These are phyloP conservation scores for Scedosporium minutisporum DNA, from an alignment of 2,329 filamentous ascomycete species.

Conservation along the genomic window DNA sequence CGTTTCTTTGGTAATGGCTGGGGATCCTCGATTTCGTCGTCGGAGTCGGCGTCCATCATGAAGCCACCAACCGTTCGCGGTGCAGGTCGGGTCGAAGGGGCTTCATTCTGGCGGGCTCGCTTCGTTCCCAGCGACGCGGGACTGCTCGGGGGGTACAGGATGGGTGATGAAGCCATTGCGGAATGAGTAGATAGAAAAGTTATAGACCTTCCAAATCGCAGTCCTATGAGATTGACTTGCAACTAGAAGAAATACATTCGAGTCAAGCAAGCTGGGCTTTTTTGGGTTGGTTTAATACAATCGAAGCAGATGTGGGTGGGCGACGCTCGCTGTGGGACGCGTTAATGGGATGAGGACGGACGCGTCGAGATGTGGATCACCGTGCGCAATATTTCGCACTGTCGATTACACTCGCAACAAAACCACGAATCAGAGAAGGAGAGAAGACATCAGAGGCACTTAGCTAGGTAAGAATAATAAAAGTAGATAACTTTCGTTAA, in stretches of 20 bases:
- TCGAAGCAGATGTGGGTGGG: not conserved
- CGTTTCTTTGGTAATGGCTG: not conserved
- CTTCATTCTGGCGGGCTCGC: constrained; percentile 8
- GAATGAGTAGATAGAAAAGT: not conserved
- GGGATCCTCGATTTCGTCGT: constrained; percentile 6
- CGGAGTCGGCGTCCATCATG: constrained; percentile 9
- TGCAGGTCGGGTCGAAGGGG: not conserved
- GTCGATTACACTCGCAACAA: not conserved
- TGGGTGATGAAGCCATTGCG: constrained; percentile 9
- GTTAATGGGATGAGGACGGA: not conserved
- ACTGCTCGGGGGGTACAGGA: constrained; percentile 10
- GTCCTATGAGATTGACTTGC: too few relatives aligned
- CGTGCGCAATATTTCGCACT: not conserved
- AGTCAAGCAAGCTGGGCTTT: too few relatives aligned
- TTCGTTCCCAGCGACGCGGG: constrained; percentile 8
- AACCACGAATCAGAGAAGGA: not conserved
- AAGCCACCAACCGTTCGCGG: constrained; percentile 9
- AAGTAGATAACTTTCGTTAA: not conserved
- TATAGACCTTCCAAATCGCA: too few relatives aligned
- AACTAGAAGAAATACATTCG: too few relatives aligned
- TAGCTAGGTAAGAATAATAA: not conserved
- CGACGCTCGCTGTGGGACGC: not conserved
- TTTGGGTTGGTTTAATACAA: too few relatives aligned
- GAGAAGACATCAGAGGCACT: too few relatives aligned
- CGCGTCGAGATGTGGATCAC: not conserved